Percentiles rank a stretch among this genome's conserved stretches.
Conservation (phyloP, 257 asterid species). For the Solanum paucissectum region DNA sequence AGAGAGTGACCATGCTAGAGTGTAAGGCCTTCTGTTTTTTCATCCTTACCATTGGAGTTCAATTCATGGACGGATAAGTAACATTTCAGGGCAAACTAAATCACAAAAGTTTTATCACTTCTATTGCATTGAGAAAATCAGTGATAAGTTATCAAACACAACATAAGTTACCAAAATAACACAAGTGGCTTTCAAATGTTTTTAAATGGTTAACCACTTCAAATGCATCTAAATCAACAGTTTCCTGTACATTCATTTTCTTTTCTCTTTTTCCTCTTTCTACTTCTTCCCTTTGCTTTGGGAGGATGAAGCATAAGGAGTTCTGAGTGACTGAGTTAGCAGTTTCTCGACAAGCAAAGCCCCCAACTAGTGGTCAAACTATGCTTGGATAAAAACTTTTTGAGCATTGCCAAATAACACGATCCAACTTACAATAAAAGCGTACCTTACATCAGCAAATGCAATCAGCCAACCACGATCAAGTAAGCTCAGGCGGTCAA, state of each 20-base stretch:
- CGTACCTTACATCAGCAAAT: constrained; percentile 89
- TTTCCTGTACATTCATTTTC: neutral
- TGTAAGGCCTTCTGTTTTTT: neutral
- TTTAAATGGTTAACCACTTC: neutral
- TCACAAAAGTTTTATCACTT: neutral
- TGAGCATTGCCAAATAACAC: neutral
- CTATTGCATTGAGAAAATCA: neutral
- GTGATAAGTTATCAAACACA: neutral
- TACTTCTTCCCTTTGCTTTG: neutral
- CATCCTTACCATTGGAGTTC: neutral
- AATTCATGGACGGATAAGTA: neutral
- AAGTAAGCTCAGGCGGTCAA: constrained; percentile 71
- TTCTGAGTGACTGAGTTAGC: neutral
- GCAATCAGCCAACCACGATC: constrained; percentile 94
- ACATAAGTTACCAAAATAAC: neutral
- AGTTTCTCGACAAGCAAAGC: neutral
- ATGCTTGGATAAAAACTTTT: neutral
- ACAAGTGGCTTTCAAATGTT: neutral
- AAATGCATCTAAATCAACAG: neutral
- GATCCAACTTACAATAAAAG: neutral
- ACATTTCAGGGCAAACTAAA: neutral
- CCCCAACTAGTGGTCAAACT: neutral
- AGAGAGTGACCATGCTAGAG: neutral
- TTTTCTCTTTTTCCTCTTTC: neutral
- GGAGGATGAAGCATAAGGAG: neutral